Conservation (phyloP, 2,329 filamentous ascomycete genomes). For the Metarhizium rileyi region DNA sequence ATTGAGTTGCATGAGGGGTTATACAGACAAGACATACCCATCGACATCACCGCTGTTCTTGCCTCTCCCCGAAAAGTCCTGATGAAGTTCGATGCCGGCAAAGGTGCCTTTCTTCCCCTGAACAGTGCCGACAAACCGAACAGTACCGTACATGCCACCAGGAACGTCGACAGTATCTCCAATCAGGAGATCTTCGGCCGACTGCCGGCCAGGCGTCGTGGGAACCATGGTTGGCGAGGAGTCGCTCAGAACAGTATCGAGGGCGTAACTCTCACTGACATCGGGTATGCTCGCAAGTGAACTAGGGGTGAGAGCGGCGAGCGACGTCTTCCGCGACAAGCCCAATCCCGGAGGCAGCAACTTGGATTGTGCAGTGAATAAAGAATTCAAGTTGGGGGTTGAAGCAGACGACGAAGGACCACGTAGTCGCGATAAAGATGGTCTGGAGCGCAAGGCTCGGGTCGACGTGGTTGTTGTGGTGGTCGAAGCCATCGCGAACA, state of each 20-base stretch:
- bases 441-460: constrained; percentile 12
- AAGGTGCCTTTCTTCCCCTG: constrained; percentile 85
- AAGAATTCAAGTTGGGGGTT: constrained; percentile 47
- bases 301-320: constrained; percentile 56
- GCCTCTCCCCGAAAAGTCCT: constrained; percentile 70
- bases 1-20: too few relatives aligned
- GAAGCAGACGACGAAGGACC: constrained; percentile 40
- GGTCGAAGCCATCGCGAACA: constrained; percentile 13
- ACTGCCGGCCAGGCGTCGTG: constrained; percentile 42
- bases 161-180: constrained; percentile 87
- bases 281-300: constrained; percentile 57
- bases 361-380: constrained; percentile 41
- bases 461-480: constrained; percentile 10
- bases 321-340: constrained; percentile 59
- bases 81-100: constrained; percentile 80
- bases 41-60: constrained; percentile 98
- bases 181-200: constrained; percentile 49
- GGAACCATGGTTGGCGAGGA: constrained; percentile 34
- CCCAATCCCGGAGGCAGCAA: constrained; percentile 38
- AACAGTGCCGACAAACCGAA: constrained; percentile 82
- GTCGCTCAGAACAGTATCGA: constrained; percentile 40
- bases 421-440: constrained; percentile 27
- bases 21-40: constrained; percentile 49
- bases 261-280: constrained; percentile 53
- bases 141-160: constrained; percentile 80